These are phyloP conservation scores for Aspergillus pseudoviridinutans DNA, from an alignment of 2,329 filamentous ascomycete species.

Conservation along the genomic window DNA sequence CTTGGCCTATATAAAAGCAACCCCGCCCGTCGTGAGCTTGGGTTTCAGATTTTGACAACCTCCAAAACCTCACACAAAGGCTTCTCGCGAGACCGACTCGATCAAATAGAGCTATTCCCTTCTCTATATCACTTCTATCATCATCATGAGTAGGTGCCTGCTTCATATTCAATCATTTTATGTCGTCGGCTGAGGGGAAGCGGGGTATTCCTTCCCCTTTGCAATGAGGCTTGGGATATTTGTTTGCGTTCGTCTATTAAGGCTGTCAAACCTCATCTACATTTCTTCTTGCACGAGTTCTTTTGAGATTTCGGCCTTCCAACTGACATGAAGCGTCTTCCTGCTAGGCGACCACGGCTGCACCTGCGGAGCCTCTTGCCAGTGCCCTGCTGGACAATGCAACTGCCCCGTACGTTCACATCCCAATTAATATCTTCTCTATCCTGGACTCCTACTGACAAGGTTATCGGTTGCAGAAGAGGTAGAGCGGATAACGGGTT, in stretches of 20 bases:
- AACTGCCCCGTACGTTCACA: slow-evolving; percentile 35
- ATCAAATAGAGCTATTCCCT: neutral
- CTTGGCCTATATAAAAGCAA: neutral
- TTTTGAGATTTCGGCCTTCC: slow-evolving; percentile 10
- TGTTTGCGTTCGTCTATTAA: neutral
- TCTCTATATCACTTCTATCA: neutral
- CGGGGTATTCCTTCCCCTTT: neutral
- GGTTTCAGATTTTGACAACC: neutral
- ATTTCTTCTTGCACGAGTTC: neutral
- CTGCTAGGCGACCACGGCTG: slow-evolving; percentile 34
- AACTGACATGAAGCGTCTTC: slow-evolving; percentile 1
- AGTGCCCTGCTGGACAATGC: slow-evolving; percentile 39
- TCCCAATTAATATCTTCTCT: neutral
- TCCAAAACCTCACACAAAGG: neutral
- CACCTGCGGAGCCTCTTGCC: slow-evolving; percentile 40
- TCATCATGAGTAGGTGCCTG: slow-evolving; percentile 12
- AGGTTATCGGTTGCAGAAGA: neutral
- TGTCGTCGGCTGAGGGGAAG: neutral
- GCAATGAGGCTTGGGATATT: neutral
- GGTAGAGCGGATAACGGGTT: neutral
- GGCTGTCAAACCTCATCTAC: neutral
- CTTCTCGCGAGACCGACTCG: neutral
- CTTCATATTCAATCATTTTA: neutral
- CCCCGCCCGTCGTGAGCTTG: neutral
- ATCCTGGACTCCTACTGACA: neutral